phyloP scores from a whole-genome alignment of 2,329 filamentous ascomycete species.

The Scedosporium minutisporum region DNA sequence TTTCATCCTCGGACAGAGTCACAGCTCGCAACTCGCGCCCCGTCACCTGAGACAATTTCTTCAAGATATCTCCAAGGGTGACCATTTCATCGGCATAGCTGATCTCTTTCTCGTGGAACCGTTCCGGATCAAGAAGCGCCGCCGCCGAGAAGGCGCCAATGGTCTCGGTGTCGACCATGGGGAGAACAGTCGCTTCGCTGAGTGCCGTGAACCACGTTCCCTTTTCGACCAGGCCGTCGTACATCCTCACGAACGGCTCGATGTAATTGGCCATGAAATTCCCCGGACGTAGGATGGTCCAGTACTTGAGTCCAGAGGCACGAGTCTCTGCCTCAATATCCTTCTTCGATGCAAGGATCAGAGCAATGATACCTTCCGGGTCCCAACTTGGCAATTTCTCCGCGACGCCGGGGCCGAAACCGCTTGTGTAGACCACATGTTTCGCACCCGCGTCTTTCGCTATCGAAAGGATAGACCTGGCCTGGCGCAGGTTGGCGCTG shows the following conservation, averaged over 20 bases:
- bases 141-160: constrained; percentile 35
- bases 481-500: constrained; percentile 19
- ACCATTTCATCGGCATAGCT: constrained; percentile 30
- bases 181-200: constrained; percentile 22
- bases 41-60: constrained; percentile 22
- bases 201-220: constrained; percentile 28
- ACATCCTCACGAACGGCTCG: constrained; percentile 28
- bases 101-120: constrained; percentile 31
- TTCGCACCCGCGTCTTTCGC: constrained; percentile 26
- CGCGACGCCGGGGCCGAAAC: constrained; percentile 18
- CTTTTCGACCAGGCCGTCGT: constrained; percentile 25
- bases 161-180: constrained; percentile 35
- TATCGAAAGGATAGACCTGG: constrained; percentile 22
- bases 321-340: constrained; percentile 29
- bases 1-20: constrained; percentile 31
- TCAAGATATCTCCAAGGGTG: constrained; percentile 23
- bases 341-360: constrained; percentile 27
- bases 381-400: constrained; percentile 18
- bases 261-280: constrained; percentile 44
- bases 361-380: constrained; percentile 17
- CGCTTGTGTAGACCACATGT: constrained; percentile 27
- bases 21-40: constrained; percentile 25
- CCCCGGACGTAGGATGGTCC: constrained; percentile 40
- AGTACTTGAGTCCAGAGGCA: constrained; percentile 26
- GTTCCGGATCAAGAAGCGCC: constrained; percentile 29